Evolutionary conservation across 441 rosid species (phyloP).

Genomic region (Croton laevigatus): DNA sequence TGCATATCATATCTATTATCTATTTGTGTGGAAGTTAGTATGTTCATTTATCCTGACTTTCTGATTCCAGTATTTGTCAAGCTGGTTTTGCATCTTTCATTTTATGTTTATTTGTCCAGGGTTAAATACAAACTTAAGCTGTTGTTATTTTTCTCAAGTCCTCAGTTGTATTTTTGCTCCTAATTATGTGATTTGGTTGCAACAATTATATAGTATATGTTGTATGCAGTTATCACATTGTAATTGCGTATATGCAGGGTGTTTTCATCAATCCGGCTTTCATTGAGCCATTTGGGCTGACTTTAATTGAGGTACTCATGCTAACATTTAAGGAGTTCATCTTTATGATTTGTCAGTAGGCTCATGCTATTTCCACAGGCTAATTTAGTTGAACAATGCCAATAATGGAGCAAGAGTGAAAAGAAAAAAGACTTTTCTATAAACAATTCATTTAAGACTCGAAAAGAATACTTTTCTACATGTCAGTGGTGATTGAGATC

Average conservation of each 20-base stretch:
- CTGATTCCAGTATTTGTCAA: neutral
- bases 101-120: neutral
- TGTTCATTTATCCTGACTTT: neutral
- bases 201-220: neutral
- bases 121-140: neutral
- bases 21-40: neutral
- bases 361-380: neutral
- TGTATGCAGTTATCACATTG: neutral
- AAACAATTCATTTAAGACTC: neutral
- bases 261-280: conserved; percentile 12
- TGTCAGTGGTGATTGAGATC: neutral
- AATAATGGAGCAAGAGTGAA: neutral
- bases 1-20: neutral
- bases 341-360: neutral
- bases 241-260: conserved; percentile 13
- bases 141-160: neutral
- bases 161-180: conserved; percentile 3
- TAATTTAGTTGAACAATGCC: neutral
- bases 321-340: neutral
- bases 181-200: conserved; percentile 1
- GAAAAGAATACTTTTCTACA: neutral
- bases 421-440: neutral
- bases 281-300: conserved; percentile 11
- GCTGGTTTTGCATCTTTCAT: neutral
- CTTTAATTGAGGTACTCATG: conserved; percentile 52